Evolutionary conservation across 1,139 yeast genomes (phyloP), one percentile per base, ranked within the genome.

Genomic region (Neolecta irregularis): DNA sequence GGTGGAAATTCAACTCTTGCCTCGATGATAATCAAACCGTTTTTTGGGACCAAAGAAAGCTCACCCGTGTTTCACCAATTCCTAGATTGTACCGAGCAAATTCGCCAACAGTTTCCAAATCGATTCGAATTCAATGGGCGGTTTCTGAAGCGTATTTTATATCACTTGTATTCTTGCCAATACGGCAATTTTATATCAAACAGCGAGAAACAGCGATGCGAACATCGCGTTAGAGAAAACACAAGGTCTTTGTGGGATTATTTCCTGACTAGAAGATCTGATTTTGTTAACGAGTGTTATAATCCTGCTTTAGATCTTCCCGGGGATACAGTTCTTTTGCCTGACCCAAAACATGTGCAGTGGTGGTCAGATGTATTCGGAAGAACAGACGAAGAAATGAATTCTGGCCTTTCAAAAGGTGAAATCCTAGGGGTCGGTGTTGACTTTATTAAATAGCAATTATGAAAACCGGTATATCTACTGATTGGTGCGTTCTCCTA

Each of bases 51-150:
- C 55, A 72, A 74, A 45, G 66, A 70, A 41, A 73, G 78, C 17
- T 76, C 94, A 4, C 98, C 98, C 0, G 70, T 85, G 2, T 85
- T 88, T 57, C 95, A 81, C 48, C 98, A 88, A 52, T 91, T 85
- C 54, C 57, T 88, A 38, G 98, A 88, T 49, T 74, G 92, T 44
- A 79, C 81, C 3, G 83, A 74, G 51, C 98, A 88, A 51, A 53
- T 85, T 12, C 55, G 68, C 39, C 58, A 72, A 9, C 93, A 83
- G 51, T 66, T 69, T 44, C 93, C 94, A 0, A 51, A 58, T 1
- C 58, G 62, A 32, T 88, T 88, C 55, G 94, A 88, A 55, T 85
- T 74, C 57, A 83, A 85, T 48, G 93, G 85, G 51, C 60, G 95
- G 34, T 83, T 88, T 48, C 56, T 91, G 45, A 67, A 93, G 47